These are phyloP conservation scores for Tulasnella sp. DNA, from an alignment of 768 basidiomycete species.

Conservation along the genomic window DNA sequence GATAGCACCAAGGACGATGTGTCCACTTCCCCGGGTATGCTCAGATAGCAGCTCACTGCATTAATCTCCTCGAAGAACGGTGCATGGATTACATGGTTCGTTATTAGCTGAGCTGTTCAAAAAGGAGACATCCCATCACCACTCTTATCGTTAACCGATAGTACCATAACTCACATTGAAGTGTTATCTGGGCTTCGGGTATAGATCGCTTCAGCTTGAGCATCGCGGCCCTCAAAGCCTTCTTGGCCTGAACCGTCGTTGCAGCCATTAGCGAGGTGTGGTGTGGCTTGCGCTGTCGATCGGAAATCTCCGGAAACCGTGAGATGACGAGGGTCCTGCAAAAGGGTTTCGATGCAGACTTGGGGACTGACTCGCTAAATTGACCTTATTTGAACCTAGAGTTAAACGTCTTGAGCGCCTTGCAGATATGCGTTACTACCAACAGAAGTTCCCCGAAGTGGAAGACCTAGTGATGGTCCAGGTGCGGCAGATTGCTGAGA, in stretches of 20 bases:
- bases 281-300: not conserved
- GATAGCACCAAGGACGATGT: conserved; percentile 14
- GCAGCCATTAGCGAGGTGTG: conserved; percentile 2
- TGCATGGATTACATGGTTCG: not conserved
- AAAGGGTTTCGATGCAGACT: too few relatives aligned
- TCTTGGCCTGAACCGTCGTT: conserved; percentile 10
- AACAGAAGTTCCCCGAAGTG: conserved; percentile 88
- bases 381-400: too few relatives aligned
- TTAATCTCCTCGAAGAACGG: conserved; percentile 16
- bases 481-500: conserved; percentile 97
- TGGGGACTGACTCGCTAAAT: too few relatives aligned
- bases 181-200: conserved; percentile 9
- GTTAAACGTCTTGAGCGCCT: too few relatives aligned
- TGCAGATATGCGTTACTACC: conserved; percentile 73
- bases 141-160: not conserved
- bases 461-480: conserved; percentile 99
- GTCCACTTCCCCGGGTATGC: conserved; percentile 18
- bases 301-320: conserved; percentile 3
- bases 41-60: conserved; percentile 17
- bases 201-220: conserved; percentile 1
- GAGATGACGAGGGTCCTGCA: not conserved
- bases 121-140: not conserved
- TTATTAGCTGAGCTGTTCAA: conserved; percentile 13
- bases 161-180: not conserved
- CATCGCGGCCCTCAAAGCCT: conserved; percentile 5